A percentile compares a stretch with the other conserved stretches of the same genome.
Evolutionary conservation across 106 monocot species (phyloP).

Genomic region (Dendrobium chrysotoxum): DNA sequence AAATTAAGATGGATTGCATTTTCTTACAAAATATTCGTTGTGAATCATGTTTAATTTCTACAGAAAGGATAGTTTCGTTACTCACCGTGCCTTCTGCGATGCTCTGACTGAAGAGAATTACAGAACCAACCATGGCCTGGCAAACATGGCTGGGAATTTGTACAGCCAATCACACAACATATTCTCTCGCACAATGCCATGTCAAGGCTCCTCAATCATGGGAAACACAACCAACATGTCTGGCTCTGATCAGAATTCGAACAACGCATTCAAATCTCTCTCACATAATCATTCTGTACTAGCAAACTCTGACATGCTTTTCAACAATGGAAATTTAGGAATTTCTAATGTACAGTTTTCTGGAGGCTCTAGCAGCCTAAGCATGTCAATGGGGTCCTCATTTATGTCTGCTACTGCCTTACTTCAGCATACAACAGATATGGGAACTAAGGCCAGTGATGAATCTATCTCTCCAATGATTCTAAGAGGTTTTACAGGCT

Average conservation of each 20-base stretch:
- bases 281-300: neutral
- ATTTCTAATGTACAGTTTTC: neutral
- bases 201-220: neutral
- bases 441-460: slow-evolving; percentile 14
- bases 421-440: slow-evolving; percentile 28
- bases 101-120: slow-evolving; percentile 7
- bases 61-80: slow-evolving; percentile 20
- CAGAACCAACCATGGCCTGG: neutral
- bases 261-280: neutral
- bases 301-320: neutral
- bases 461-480: neutral
- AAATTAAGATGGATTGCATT: too few species aligned
- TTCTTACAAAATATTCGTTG: too few species aligned
- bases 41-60: too few species aligned
- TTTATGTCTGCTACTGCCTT: slow-evolving; percentile 32
- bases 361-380: neutral
- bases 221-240: neutral
- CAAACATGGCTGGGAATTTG: neutral
- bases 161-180: neutral
- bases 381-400: neutral
- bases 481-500: neutral
- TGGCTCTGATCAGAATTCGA: neutral
- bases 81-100: slow-evolving; percentile 21
- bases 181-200: neutral
- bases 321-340: neutral